Evolutionary conservation across 345 rosid genomes (phyloP), one percentile per base, ranked within the genome.

Genomic region (Eutrema japonicum): DNA sequence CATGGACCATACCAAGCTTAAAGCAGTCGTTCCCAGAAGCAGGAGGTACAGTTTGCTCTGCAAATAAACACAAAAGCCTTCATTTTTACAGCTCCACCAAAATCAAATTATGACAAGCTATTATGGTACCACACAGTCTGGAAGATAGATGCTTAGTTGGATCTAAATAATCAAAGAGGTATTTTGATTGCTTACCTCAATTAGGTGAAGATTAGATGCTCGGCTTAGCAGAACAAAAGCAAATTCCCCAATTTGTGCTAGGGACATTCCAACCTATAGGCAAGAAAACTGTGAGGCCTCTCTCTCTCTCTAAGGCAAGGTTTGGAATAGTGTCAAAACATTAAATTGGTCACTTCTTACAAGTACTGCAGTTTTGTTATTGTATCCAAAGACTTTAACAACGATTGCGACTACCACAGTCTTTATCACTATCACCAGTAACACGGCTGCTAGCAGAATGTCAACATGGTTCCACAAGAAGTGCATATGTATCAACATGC

Each of bases 221-320:
- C 97, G 96, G 77, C 97, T 95, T 47, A 95, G 87, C 61, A 95
- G 92, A 78, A 95, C 97, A 82, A 95, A 95, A 51, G 97, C 93
- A 65, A 95, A 95, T 57, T 95, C 99, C 70, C 97, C 99, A 57
- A 95, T 95, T 78, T 95, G 99, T 26, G 99, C 97, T 58, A 95
- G 85, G 32, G 97, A 89, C 93, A 92, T 88, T 68, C 97, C 97
- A 62, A 85, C 97, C 97, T 92, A 74, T 64, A 72, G 33, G 72
- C 33, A 55, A 51, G 38, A 65, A 70, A 61, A 59, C 64, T 52
- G 47, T 29, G 30, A 85, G 82, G 33, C 35, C 47, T 52, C 57
- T 38, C n/a, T 59, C 49, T 38, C 60, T 30, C 29, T 77, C 73
- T 51, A 62, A 2, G 43, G 45, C 16, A 58, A 51, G 40, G 37